Conservation (phyloP, 192 early-diverging fungal species). For the Glomus cerebriforme region DNA sequence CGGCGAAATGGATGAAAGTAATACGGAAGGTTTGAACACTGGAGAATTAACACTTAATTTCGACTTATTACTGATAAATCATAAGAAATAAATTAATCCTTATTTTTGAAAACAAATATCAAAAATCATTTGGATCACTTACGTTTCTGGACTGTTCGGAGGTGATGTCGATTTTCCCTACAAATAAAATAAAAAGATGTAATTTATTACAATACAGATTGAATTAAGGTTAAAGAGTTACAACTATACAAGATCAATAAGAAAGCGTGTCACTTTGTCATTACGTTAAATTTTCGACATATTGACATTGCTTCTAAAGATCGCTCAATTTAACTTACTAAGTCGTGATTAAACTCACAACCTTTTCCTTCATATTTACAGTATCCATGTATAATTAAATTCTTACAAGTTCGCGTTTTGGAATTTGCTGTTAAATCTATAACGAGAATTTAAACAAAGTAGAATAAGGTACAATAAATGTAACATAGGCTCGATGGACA, state of each 20-base stretch:
- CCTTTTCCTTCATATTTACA: constrained; percentile 84
- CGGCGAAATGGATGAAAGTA: constrained; percentile 49
- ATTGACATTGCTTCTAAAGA: background rate
- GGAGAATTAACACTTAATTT: constrained; percentile 70
- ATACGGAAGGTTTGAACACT: constrained; percentile 60
- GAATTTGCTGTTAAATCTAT: constrained; percentile 11
- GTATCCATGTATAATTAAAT: constrained; percentile 81
- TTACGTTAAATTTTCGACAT: background rate
- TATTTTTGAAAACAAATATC: background rate
- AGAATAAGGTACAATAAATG: background rate
- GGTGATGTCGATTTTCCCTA: constrained; percentile 24
- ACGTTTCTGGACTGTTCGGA: constrained; percentile 24
- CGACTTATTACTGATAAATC: constrained; percentile 42
- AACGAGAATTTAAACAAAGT: background rate
- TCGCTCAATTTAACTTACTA: constrained; percentile 42
- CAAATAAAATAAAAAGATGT: background rate
- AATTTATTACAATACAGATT: background rate
- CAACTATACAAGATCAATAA: background rate
- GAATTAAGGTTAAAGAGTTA: background rate
- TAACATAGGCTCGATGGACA: background rate
- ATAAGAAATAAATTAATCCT: background rate
- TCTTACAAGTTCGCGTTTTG: constrained; percentile 65
- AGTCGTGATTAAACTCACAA: constrained; percentile 82
- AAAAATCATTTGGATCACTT: background rate
- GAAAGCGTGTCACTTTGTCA: constrained; percentile 8